Evolutionary conservation across 163 green algal species (phyloP).

Genomic region (Scenedesmus sp.): DNA sequence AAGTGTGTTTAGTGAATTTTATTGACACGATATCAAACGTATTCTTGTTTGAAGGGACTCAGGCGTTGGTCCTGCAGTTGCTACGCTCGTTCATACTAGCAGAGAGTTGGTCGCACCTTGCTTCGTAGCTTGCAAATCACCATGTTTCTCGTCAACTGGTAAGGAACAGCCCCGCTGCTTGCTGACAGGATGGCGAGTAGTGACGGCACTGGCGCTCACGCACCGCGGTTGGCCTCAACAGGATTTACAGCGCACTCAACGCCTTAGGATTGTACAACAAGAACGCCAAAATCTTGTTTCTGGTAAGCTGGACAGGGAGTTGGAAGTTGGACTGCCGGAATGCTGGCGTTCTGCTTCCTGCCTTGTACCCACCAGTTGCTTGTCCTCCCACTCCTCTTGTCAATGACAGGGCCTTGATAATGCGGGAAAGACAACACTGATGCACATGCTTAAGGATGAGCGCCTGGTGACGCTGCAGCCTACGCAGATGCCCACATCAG

Average conservation of each 20-base stretch:
- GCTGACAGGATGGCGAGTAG: neutral
- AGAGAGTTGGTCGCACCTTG: neutral
- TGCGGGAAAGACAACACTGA: slow-evolving; percentile 99
- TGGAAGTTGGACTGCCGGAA: neutral
- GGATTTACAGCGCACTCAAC: slow-evolving; percentile 97
- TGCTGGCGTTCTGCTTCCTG: slow-evolving; percentile 34
- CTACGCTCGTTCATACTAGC: neutral
- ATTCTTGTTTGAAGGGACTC: neutral
- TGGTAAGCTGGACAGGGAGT: slow-evolving; percentile 69
- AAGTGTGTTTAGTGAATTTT: too few relatives aligned
- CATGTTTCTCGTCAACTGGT: slow-evolving; percentile 57
- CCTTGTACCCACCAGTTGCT: neutral
- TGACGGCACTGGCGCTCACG: neutral
- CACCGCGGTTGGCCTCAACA: slow-evolving; percentile 29
- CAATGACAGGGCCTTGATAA: slow-evolving; percentile 90
- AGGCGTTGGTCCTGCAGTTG: neutral
- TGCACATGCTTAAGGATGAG: slow-evolving; percentile 99
- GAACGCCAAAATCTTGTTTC: slow-evolving; percentile 99
- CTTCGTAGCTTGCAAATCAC: neutral
- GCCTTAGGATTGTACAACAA: slow-evolving; percentile 98
- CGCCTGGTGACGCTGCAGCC: slow-evolving; percentile 97
- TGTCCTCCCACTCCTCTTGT: neutral
- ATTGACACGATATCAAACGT: neutral
- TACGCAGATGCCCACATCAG: slow-evolving; percentile 98
- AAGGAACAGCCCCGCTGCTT: neutral